Conservation (phyloP, 1,284 basidiomycete species). For the Afroboletus lepidellus region DNA sequence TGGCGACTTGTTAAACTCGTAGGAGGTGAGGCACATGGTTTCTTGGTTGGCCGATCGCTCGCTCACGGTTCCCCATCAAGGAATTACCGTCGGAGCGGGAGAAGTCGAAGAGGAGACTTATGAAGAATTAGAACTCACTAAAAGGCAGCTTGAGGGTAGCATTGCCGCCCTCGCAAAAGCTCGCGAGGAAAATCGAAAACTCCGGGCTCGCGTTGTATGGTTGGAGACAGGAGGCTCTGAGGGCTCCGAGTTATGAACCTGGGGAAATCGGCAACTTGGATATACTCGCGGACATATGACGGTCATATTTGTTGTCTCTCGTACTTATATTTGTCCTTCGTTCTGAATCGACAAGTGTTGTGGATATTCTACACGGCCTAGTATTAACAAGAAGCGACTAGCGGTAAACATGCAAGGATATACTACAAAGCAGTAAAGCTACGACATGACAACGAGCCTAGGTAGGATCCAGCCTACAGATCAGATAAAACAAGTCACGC, state of each 20-base stretch:
- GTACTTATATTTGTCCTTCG: not conserved
- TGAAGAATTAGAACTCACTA: constrained; percentile 47
- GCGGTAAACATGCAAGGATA: constrained; percentile 16
- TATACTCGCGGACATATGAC: constrained; percentile 10
- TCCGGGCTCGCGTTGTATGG: constrained; percentile 34
- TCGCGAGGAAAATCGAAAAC: constrained; percentile 38
- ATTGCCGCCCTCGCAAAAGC: constrained; percentile 37
- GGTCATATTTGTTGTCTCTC: constrained; percentile 11
- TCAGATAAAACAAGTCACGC: constrained; percentile 8
- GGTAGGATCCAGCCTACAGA: constrained; percentile 6
- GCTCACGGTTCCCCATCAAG: constrained; percentile 37
- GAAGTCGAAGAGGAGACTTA: constrained; percentile 58
- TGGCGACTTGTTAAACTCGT: constrained; percentile 79
- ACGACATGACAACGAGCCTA: not conserved
- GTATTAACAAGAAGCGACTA: constrained; percentile 13
- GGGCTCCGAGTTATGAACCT: constrained; percentile 32
- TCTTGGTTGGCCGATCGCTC: not conserved
- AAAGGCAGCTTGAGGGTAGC: constrained; percentile 45
- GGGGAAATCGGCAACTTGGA: constrained; percentile 12
- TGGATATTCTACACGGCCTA: constrained; percentile 1
- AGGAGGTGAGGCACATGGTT: constrained; percentile 50
- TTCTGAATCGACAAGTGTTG: constrained; percentile 14
- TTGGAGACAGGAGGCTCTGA: constrained; percentile 38
- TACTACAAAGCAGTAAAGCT: not conserved
- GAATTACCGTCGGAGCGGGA: constrained; percentile 71